Base-by-base conservation (phyloP, 345 rosid species). In the Acer saccharum region DNA sequence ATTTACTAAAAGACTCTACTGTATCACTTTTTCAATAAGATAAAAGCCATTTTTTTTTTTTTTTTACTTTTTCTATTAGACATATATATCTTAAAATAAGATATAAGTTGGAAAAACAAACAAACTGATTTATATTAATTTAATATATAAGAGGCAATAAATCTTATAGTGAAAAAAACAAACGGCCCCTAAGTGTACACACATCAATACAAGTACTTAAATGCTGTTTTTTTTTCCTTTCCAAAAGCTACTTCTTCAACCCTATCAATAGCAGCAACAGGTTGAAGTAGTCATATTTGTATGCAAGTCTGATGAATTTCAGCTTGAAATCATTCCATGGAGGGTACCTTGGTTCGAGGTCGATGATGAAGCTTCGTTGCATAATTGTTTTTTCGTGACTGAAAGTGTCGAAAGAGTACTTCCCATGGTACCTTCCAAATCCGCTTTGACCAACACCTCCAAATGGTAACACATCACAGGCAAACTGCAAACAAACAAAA, bases 381-480 rank as follows among this genome's bases (percentile, higher is more conserved):
- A 95, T 23, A 12, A 93, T 85, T n/a, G 93, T 91, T 76, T 95
- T 95, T 78, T 91, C 95, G 62, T 93, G 99, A 81, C 98, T 93
- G 83, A 95, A 95, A 25, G 93, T 81, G 21, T 95, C 99, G 55
- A 95, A 95, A 14, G 97, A 92, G 84, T 89, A 95, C 83, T 89
- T 92, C 55, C 98, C 97, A 11, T 95, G 98, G 87, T 92, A 95
- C 86, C 94, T 90, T 69, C 98, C 98, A 5, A 85, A 80, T 5
- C 98, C 98, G 73, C 98, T 92, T 68, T 88, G 81, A 7, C 95
- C 98, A 13, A 93, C 97, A 13, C 98, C 98, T 78, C 98, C 98
- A 67, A 95, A 95, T 16, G 98, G 98, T 54, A 93, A 77, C 12
- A 75, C 74, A 74, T 93, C 97, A 78, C 91, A 87, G 52, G 86